phyloP scores from a whole-genome alignment of 306 rosid species.

The Abrus pulchellus region DNA sequence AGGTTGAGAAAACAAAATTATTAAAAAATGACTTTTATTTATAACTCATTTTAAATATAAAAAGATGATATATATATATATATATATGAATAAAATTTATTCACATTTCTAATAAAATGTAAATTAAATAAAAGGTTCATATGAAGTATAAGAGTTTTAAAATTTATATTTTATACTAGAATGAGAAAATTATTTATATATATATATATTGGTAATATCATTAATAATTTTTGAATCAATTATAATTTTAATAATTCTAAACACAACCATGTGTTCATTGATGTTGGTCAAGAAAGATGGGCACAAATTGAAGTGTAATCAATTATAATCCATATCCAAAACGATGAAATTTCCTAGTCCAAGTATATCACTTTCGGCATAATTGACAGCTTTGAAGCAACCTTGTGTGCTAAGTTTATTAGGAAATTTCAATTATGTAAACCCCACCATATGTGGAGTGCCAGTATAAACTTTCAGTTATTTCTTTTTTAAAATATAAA shows the following conservation, averaged over 20 bases:
- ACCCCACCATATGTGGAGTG: constrained; percentile 47
- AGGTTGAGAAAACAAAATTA: not conserved
- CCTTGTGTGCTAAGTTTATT: constrained; percentile 62
- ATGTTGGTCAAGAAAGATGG: constrained; percentile 35
- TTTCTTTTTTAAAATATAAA: not conserved
- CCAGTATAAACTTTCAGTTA: constrained; percentile 39
- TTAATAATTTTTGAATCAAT: not conserved
- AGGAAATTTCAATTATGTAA: constrained; percentile 42
- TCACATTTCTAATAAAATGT: too few species aligned
- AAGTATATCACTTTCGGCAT: constrained; percentile 63
- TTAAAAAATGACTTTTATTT: not conserved
- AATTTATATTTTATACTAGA: too few species aligned
- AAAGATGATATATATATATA: not conserved
- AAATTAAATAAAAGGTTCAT: too few species aligned
- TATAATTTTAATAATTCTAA: not conserved
- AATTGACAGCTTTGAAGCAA: constrained; percentile 46
- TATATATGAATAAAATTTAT: too few species aligned
- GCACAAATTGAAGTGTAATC: constrained; percentile 38
- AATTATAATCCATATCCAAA: not conserved
- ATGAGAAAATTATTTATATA: too few species aligned
- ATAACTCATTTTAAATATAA: not conserved
- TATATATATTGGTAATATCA: not conserved
- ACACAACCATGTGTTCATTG: not conserved
- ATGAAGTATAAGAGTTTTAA: too few species aligned
- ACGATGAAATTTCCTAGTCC: constrained; percentile 22